Evolutionary conservation across 2,329 filamentous ascomycete species (phyloP).

Genomic region (Claviceps paspali): DNA sequence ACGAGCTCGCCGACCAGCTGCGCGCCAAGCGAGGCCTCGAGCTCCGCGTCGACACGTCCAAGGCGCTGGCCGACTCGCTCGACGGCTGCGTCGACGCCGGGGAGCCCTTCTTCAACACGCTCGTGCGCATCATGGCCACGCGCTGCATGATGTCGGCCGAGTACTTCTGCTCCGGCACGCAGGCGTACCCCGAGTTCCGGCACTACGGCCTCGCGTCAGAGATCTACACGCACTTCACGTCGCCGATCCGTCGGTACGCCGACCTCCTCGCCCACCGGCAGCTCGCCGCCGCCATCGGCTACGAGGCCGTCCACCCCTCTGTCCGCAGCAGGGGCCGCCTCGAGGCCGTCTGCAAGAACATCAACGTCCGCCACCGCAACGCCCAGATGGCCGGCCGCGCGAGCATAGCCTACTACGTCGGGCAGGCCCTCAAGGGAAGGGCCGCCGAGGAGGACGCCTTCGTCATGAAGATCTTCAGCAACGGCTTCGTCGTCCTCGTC

Average conservation of each 20-base stretch:
- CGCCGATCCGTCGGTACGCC: constrained; percentile 93
- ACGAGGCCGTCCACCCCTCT: constrained; percentile 70
- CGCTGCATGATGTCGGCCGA: constrained; percentile 99
- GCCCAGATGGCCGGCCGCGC: constrained; percentile 90
- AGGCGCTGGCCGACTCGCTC: constrained; percentile 83
- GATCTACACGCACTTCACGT: constrained; percentile 98
- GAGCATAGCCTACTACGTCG: constrained; percentile 94
- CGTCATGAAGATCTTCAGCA: constrained; percentile 93
- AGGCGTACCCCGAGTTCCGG: constrained; percentile 84
- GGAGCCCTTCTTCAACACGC: constrained; percentile 96
- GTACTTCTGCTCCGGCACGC: constrained; percentile 91
- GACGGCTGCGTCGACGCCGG: constrained; percentile 64
- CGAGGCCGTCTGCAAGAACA: constrained; percentile 92
- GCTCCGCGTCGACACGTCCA: constrained; percentile 71
- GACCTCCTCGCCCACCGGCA: constrained; percentile 89
- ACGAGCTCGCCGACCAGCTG: constrained; percentile 82
- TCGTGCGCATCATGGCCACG: constrained; percentile 92
- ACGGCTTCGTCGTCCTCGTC: constrained; percentile 93
- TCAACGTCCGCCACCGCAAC: constrained; percentile 94
- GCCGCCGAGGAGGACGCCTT: constrained; percentile 77
- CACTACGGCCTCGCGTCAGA: constrained; percentile 93
- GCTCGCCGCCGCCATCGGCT: constrained; percentile 86
- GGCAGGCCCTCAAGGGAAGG: constrained; percentile 75
- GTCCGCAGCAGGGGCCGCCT: constrained; percentile 72
- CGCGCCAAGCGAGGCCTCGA: constrained; percentile 73